These are phyloP conservation scores for Puccinia horiana DNA, from an alignment of 1,284 basidiomycete genomes.

Conservation along the genomic window DNA sequence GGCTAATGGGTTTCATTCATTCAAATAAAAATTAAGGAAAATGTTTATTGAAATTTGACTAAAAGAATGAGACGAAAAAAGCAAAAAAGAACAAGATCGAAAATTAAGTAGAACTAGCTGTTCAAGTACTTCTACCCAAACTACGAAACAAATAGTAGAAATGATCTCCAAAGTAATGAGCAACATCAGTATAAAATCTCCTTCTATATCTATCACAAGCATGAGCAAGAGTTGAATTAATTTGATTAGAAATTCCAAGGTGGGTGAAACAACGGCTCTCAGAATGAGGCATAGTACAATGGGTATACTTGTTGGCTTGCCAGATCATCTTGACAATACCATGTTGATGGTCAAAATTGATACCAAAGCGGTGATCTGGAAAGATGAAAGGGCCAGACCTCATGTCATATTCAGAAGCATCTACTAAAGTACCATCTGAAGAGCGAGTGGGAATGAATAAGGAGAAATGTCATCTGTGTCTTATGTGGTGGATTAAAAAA, in stretches of 20 bases:
- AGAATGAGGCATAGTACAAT: constrained; percentile 11
- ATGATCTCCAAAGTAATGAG: no score
- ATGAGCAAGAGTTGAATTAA: not conserved
- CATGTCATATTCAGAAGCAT: not conserved
- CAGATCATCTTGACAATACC: constrained; percentile 10
- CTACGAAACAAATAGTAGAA: not conserved
- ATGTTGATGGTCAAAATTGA: not conserved
- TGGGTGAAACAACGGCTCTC: not conserved
- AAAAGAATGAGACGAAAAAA: no score
- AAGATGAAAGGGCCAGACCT: not conserved
- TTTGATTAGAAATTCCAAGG: not conserved
- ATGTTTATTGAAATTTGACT: no score
- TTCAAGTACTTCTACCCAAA: not conserved
- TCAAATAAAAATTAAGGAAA: no score
- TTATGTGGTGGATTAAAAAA: constrained; percentile 13
- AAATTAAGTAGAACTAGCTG: not conserved
- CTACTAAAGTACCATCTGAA: not conserved
- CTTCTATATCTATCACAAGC: not conserved
- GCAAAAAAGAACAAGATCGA: not conserved
- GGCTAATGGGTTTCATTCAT: no score
- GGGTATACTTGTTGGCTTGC: not conserved
- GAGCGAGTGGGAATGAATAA: not conserved
- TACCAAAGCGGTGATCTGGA: not conserved
- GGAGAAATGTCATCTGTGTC: not conserved
- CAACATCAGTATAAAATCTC: not conserved